Percentiles rank a stretch among this genome's conserved stretches.
Conservation (phyloP, 2,329 filamentous ascomycete species). For the Xylariaceae sp. region DNA sequence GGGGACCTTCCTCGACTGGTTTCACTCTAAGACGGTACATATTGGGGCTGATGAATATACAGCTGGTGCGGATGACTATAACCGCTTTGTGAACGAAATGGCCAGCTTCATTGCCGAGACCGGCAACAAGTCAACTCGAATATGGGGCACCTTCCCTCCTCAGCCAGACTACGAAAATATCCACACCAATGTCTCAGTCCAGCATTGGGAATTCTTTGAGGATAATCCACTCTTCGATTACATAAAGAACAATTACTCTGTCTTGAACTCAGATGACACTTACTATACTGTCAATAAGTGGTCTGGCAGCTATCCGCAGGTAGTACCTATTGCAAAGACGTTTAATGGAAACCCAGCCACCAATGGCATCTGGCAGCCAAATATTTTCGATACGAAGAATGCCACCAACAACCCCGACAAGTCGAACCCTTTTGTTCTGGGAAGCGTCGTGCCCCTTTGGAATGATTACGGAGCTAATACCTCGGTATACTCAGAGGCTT, state of each 20-base stretch:
- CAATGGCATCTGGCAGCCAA: slow-evolving; percentile 40
- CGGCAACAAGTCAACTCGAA: slow-evolving; percentile 42
- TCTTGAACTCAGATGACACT: slow-evolving; percentile 51
- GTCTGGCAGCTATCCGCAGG: slow-evolving; percentile 40
- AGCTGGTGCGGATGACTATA: slow-evolving; percentile 43
- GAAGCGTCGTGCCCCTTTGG: slow-evolving; percentile 47
- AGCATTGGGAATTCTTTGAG: slow-evolving; percentile 52
- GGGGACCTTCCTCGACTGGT: slow-evolving; percentile 51
- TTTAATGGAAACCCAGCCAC: slow-evolving; percentile 38
- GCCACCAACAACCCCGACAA: slow-evolving; percentile 40
- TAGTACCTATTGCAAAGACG: slow-evolving; percentile 41
- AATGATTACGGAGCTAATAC: slow-evolving; percentile 52
- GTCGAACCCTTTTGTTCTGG: slow-evolving; percentile 37
- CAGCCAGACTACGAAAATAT: slow-evolving; percentile 33
- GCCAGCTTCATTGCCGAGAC: slow-evolving; percentile 36
- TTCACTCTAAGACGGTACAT: slow-evolving; percentile 49
- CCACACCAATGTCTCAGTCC: slow-evolving; percentile 41
- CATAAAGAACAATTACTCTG: slow-evolving; percentile 40
- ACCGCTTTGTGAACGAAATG: slow-evolving; percentile 49
- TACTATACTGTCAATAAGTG: slow-evolving; percentile 49
- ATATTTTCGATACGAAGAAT: slow-evolving; percentile 47
- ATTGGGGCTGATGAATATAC: slow-evolving; percentile 55
- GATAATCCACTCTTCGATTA: slow-evolving; percentile 43
- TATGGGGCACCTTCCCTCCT: slow-evolving; percentile 54
- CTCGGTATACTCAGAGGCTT: slow-evolving; percentile 46